Conservation (phyloP, 2,329 filamentous ascomycete genomes). For the Sporothrix protearum region DNA sequence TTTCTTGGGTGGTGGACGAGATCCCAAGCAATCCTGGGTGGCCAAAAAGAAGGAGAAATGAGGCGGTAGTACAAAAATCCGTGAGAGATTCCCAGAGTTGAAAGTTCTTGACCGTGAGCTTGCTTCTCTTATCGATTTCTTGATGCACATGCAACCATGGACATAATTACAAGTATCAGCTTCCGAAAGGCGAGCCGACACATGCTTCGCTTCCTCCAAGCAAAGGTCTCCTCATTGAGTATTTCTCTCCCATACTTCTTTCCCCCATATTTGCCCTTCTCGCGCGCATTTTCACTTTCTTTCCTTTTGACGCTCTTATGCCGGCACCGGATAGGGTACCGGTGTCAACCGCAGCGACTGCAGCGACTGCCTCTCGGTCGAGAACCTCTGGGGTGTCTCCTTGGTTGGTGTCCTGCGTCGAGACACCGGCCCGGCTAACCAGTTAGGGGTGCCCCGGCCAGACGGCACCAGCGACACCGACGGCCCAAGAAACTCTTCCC, state of each 20-base stretch:
- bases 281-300: not conserved
- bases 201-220: not conserved
- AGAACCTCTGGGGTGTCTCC: slow-evolving; percentile 23
- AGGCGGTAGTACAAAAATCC: not conserved
- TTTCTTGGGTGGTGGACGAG: not conserved
- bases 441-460: not conserved
- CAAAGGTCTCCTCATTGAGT: not conserved
- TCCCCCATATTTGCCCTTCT: not conserved
- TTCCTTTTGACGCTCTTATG: not conserved
- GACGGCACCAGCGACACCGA: not conserved
- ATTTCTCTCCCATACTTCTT: not conserved
- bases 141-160: not conserved
- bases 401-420: slow-evolving; percentile 24
- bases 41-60: not conserved
- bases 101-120: not conserved
- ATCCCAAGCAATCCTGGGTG: not conserved
- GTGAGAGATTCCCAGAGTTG: not conserved
- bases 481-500: not conserved
- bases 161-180: not conserved
- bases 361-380: slow-evolving; percentile 23
- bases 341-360: slow-evolving; percentile 3
- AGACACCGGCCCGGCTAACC: slow-evolving; percentile 1
- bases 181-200: slow-evolving; percentile 5
- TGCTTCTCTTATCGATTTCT: not conserved
- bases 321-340: slow-evolving; percentile 1